These are phyloP conservation scores for Spathaspora girioi DNA, from an alignment of 805 yeast genomes.

Conservation along the genomic window DNA sequence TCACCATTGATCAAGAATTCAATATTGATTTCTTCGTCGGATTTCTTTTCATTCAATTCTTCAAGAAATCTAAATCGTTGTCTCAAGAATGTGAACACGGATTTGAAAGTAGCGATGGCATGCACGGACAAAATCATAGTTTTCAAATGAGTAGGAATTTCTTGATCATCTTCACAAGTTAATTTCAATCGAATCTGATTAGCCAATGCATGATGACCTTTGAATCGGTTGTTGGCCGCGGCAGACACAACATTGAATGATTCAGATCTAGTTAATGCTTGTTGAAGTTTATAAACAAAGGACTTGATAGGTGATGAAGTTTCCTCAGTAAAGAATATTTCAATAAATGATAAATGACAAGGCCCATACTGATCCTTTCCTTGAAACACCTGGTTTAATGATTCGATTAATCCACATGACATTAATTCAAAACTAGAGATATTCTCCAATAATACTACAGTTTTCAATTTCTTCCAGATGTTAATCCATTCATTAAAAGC, in stretches of 20 bases:
- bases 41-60: conserved; percentile 10
- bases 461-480: conserved; percentile 21
- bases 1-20: conserved; percentile 60
- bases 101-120: conserved; percentile 57
- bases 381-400: conserved; percentile 34
- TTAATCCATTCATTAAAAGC: conserved; percentile 35
- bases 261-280: conserved; percentile 70
- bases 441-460: conserved; percentile 10
- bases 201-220: conserved; percentile 51
- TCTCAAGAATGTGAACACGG: conserved; percentile 46
- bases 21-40: conserved; percentile 19
- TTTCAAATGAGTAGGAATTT: conserved; percentile 21
- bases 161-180: conserved; percentile 13
- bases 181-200: conserved; percentile 65
- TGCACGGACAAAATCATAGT: conserved; percentile 47
- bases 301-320: conserved; percentile 29
- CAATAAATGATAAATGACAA: conserved; percentile 44
- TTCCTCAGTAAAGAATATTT: conserved; percentile 30
- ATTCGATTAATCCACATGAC: conserved; percentile 59
- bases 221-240: conserved; percentile 24
- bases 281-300: conserved; percentile 62
- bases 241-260: conserved; percentile 60
- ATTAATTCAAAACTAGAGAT: conserved; percentile 75
- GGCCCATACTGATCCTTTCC: conserved; percentile 17
- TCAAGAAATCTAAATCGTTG: conserved; percentile 34